These are phyloP conservation scores for Globisporangium mamillatum DNA, from an alignment of 352 stramenopile genomes.

Conservation along the genomic window DNA sequence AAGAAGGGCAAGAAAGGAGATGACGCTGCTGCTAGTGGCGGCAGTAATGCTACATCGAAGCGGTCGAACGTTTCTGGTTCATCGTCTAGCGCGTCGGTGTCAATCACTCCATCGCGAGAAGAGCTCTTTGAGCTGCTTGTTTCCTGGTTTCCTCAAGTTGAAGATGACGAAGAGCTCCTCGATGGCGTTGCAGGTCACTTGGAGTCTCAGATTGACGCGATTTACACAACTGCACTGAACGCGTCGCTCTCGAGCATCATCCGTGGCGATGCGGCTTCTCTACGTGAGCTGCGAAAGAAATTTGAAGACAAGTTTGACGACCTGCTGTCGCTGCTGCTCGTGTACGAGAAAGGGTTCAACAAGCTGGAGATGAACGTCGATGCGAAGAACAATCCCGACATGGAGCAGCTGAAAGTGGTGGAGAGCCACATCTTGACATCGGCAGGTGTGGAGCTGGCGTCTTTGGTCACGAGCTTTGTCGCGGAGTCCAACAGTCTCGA, in stretches of 20 bases:
- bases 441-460: constrained; percentile 44
- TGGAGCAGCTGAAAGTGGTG: constrained; percentile 49
- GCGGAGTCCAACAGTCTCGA: constrained; percentile 59
- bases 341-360: constrained; percentile 66
- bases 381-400: constrained; percentile 31
- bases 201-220: constrained; percentile 32
- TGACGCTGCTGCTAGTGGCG: constrained; percentile 11
- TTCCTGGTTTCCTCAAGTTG: constrained; percentile 44
- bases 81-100: constrained; percentile 13
- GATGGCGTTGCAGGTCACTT: constrained; percentile 45
- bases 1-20: constrained; percentile 41
- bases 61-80: not conserved
- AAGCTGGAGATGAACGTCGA: constrained; percentile 69
- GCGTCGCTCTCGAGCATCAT: constrained; percentile 63
- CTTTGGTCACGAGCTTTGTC: constrained; percentile 64
- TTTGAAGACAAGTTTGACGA: constrained; percentile 84
- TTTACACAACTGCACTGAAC: constrained; percentile 51
- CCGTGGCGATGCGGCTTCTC: constrained; percentile 65
- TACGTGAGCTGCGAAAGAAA: constrained; percentile 62
- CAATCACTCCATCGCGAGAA: constrained; percentile 49
- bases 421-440: constrained; percentile 57
- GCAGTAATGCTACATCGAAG: not conserved
- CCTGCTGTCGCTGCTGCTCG: constrained; percentile 35
- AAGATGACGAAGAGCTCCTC: constrained; percentile 73
- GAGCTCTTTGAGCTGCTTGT: constrained; percentile 44